Conservation (phyloP, 306 rosid genomes). For the Lathyrus aphaca region DNA sequence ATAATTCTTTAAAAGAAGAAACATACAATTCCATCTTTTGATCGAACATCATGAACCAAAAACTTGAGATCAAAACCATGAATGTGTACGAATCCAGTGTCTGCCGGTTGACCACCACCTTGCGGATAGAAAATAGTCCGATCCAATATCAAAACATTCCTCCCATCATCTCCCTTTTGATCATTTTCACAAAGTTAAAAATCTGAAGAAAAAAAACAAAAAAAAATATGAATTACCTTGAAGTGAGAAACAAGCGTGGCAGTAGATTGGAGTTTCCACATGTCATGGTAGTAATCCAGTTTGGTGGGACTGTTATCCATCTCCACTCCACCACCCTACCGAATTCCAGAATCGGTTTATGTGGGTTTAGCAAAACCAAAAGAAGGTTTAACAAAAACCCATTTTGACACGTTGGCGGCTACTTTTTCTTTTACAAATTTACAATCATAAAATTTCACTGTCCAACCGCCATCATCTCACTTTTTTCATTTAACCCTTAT, state of each 20-base stretch:
- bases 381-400: background rate
- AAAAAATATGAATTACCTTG: slow-evolving; percentile 40
- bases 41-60: slow-evolving; percentile 66
- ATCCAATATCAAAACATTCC: slow-evolving; percentile 62
- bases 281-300: slow-evolving; percentile 68
- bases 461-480: slow-evolving; percentile 21
- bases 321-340: background rate
- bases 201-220: background rate
- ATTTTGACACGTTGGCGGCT: background rate
- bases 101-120: slow-evolving; percentile 89
- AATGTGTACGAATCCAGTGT: slow-evolving; percentile 55
- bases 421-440: background rate
- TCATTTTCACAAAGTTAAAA: slow-evolving; percentile 25
- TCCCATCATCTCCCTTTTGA: slow-evolving; percentile 64
- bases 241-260: slow-evolving; percentile 55
- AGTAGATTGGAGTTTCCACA: slow-evolving; percentile 58
- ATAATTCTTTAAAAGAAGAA: background rate
- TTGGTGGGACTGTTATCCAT: slow-evolving; percentile 63
- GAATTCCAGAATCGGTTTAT: background rate
- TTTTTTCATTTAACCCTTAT: too few relatives aligned
- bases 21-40: slow-evolving; percentile 67
- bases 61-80: slow-evolving; percentile 51
- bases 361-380: background rate
- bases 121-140: slow-evolving; percentile 78
- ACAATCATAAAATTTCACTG: slow-evolving; percentile 27